These are phyloP conservation scores for Chlorella sp. DNA, from an alignment of 139 green algal species.

Conservation along the genomic window DNA sequence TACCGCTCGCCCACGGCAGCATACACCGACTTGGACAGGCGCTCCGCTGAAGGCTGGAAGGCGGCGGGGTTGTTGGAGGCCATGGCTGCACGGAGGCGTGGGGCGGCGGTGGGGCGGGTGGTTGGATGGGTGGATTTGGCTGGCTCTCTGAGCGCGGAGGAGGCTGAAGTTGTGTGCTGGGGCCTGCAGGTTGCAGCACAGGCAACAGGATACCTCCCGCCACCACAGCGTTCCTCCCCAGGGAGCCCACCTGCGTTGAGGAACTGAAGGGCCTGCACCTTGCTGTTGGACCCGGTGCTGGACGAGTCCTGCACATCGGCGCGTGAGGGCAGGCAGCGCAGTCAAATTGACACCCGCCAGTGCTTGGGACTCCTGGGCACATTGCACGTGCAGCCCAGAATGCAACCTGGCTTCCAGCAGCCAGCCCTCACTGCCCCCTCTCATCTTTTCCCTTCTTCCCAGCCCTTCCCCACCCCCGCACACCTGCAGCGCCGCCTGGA, in stretches of 20 bases:
- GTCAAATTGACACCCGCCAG: too few relatives aligned
- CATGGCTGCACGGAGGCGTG: conserved; percentile 7
- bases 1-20: conserved; percentile 79
- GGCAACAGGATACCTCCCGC: neutral
- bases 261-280: conserved; percentile 95
- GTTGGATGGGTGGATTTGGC: conserved; percentile 35
- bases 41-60: conserved; percentile 57
- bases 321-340: too few relatives aligned
- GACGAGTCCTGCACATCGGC: conserved; percentile 79
- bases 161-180: neutral
- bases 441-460: too few relatives aligned
- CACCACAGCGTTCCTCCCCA: neutral
- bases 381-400: too few relatives aligned
- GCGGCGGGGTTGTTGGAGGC: conserved; percentile 13
- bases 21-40: conserved; percentile 68
- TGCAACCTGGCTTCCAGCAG: too few relatives aligned
- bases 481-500: conserved; percentile 73
- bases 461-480: neutral
- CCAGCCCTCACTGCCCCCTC: too few relatives aligned
- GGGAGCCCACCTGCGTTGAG: conserved; percentile 55
- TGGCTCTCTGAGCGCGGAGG: neutral
- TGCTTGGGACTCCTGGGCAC: too few relatives aligned
- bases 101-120: neutral
- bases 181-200: neutral
- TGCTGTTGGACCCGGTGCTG: conserved; percentile 59